Conservation (phyloP, 768 basidiomycete species). For the Phallus indusiatus region DNA sequence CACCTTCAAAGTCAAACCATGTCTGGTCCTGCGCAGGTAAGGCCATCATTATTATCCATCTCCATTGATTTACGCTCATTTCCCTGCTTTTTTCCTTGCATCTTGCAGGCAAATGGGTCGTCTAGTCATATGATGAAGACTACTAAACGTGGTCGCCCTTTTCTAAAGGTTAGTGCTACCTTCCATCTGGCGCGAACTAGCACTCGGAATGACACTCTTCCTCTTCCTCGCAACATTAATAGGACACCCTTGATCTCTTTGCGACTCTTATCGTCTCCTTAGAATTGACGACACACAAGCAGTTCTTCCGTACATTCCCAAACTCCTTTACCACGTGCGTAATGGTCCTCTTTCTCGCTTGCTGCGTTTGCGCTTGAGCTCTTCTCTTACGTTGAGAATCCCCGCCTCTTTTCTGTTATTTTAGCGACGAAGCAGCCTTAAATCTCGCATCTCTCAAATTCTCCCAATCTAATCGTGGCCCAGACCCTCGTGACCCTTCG, state of each 20-base stretch:
- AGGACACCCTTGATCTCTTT: constrained; percentile 98
- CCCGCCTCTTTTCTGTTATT: constrained; percentile 11
- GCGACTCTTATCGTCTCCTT: constrained; percentile 94
- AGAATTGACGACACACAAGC: constrained; percentile 79
- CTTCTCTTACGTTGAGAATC: not conserved
- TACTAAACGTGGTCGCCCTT: constrained; percentile 90
- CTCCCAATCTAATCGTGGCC: constrained; percentile 96
- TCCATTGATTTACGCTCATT: not conserved
- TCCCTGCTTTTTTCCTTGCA: constrained; percentile 15
- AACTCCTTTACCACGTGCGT: constrained; percentile 95
- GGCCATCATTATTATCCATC: not conserved
- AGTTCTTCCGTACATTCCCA: constrained; percentile 91
- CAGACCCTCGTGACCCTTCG: constrained; percentile 96
- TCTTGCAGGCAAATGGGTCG: constrained; percentile 37
- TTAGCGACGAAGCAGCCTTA: constrained; percentile 89
- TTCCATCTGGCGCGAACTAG: constrained; percentile 4
- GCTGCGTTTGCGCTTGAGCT: not conserved
- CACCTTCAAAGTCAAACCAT: not conserved
- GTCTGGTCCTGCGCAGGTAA: not conserved
- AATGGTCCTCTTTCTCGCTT: not conserved
- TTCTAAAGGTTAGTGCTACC: constrained; percentile 60
- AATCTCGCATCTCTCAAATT: constrained; percentile 96
- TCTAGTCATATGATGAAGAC: constrained; percentile 98
- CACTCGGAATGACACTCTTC: not conserved
- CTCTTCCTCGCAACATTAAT: not conserved